Percentiles rank a stretch among this genome's conserved stretches.
Evolutionary conservation across 2,329 filamentous ascomycete species (phyloP).

Genomic region (Diaporthe humulicola): DNA sequence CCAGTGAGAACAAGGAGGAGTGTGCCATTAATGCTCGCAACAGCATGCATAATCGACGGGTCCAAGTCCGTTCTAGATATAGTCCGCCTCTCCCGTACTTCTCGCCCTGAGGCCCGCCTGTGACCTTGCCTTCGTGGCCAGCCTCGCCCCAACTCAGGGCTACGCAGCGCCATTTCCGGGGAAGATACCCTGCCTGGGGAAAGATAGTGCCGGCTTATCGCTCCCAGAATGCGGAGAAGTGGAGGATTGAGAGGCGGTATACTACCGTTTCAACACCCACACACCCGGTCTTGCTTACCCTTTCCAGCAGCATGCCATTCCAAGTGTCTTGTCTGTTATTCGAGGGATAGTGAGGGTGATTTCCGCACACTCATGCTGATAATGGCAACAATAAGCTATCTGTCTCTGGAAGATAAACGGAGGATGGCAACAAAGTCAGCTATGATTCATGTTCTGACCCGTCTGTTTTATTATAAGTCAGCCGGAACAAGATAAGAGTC

Average conservation of each 20-base stretch:
- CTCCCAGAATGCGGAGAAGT: background rate
- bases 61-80: background rate
- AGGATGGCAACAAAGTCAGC: background rate
- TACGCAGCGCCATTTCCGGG: background rate
- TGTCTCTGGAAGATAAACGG: background rate
- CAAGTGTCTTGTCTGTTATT: background rate
- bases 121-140: background rate
- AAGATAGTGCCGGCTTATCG: slow-evolving; percentile 14
- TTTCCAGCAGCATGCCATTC: background rate
- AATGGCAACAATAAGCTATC: background rate
- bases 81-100: background rate
- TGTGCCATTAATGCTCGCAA: background rate
- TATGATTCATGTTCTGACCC: background rate
- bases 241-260: slow-evolving; percentile 5
- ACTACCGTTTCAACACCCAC: background rate
- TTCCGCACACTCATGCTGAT: background rate
- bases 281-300: slow-evolving; percentile 3
- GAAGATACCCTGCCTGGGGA: background rate
- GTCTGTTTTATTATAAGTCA: background rate
- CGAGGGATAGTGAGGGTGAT: background rate
- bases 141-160: background rate
- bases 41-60: background rate
- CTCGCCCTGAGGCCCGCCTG: background rate
- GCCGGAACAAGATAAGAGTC: background rate
- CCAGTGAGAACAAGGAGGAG: background rate